These are phyloP conservation scores for Paramecium sonneborni DNA, from an alignment of 73 alveolate species.

Conservation along the genomic window DNA sequence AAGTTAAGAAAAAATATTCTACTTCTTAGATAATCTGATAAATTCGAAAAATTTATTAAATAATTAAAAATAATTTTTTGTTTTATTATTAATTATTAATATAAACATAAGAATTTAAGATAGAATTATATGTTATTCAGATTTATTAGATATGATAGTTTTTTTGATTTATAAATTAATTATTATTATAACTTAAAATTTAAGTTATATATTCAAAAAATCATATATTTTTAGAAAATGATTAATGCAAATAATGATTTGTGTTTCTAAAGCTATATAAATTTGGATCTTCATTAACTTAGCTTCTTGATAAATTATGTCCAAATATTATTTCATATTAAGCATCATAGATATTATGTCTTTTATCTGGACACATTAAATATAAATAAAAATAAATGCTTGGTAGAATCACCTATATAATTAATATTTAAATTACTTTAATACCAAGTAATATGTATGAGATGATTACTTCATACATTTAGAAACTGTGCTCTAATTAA, in stretches of 20 bases:
- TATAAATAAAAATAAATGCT: not conserved
- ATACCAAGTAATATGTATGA: not conserved
- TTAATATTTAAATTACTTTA: not conserved
- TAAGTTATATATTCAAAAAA: too few species aligned
- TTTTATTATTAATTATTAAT: too few species aligned
- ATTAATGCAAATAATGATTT: not conserved
- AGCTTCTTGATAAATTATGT: not conserved
- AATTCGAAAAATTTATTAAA: too few species aligned
- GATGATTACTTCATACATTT: conserved; percentile 14
- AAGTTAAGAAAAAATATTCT: too few species aligned
- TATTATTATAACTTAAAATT: too few species aligned
- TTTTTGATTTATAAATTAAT: too few species aligned
- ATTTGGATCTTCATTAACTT: not conserved
- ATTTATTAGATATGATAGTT: too few species aligned
- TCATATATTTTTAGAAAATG: conserved; percentile 2
- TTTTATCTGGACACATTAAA: conserved; percentile 14
- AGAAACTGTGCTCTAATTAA: not conserved
- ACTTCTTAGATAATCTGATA: too few species aligned
- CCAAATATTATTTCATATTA: conserved; percentile 29
- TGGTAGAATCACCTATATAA: not conserved
- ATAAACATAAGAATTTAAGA: too few species aligned
- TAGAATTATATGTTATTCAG: too few species aligned
- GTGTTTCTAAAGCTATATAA: not conserved
- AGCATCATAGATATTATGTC: conserved; percentile 31
- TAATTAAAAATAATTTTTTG: too few species aligned